phyloP scores from a whole-genome alignment of 495 filamentous ascomycete species.

The Ascodesmis nigricans region DNA sequence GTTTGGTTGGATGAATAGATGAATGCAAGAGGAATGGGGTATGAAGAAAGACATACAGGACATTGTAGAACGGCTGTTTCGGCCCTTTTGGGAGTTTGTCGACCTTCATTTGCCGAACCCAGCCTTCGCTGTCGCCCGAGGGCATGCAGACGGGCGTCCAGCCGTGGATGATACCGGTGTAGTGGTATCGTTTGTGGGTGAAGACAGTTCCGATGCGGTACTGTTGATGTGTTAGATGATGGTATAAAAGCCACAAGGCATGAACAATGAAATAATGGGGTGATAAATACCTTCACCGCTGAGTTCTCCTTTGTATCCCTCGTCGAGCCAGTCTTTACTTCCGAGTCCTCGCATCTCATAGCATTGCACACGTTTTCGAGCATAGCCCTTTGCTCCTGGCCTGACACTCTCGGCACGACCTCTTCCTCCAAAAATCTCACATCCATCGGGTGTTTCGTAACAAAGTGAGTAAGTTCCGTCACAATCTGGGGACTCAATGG shows the following conservation, averaged over 20 bases:
- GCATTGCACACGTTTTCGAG: constrained; percentile 24
- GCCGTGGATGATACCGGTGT: constrained; percentile 60
- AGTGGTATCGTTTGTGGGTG: constrained; percentile 56
- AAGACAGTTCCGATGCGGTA: constrained; percentile 73
- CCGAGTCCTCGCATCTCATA: constrained; percentile 37
- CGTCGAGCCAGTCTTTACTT: constrained; percentile 32
- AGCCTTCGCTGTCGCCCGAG: constrained; percentile 31
- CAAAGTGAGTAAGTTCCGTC: constrained; percentile 21
- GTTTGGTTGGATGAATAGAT: background rate
- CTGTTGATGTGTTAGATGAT: no score
- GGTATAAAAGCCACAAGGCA: background rate
- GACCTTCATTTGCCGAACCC: constrained; percentile 37
- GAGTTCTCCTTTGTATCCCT: constrained; percentile 25
- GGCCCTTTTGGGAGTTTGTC: constrained; percentile 39
- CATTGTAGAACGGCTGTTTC: constrained; percentile 63
- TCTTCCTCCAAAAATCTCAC: constrained; percentile 19
- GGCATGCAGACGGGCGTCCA: constrained; percentile 48
- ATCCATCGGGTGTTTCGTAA: constrained; percentile 23
- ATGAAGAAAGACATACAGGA: constrained; percentile 37
- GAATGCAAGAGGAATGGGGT: background rate
- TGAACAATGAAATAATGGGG: constrained; percentile 2
- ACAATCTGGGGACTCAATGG: constrained; percentile 7
- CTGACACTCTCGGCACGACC: constrained; percentile 6
- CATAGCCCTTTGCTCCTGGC: constrained; percentile 19
- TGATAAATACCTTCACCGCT: constrained; percentile 12